Base-by-base conservation (phyloP, 2,329 filamentous ascomycete species). In the Colletotrichum higginsianum region DNA sequence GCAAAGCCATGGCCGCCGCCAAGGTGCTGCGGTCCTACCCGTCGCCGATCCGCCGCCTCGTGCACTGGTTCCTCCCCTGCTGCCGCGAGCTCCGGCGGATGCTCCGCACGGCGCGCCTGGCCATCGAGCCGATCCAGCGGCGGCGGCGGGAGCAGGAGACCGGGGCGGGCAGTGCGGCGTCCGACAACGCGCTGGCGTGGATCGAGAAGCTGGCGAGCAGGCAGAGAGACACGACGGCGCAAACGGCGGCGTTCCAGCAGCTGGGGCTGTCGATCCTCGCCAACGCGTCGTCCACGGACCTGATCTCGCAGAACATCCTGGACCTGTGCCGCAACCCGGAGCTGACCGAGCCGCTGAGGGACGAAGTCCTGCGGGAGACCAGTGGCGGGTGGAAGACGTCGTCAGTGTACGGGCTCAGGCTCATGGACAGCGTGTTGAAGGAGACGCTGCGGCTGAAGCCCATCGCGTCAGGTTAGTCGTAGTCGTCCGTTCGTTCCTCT, bases 251-350 rank as follows among this genome's bases (percentile, higher is more conserved):
- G 26, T 26, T 26, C 26, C 26, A 26, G 26, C 5, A 97, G 78
- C 86, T 94, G 35, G 87, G 98, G 11, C 95, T 96, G 0, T 89
- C 93, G 55, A 93, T 94, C 56, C 80, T 80, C 3, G 82, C 83
- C 11, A 83, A 85, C 35, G 83, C 86, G 73, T 85, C 82, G 16
- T 84, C 84, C 0, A 80, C 81, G 1, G 80, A 83, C 58, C 62
- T 79, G 15, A 42, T 81, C 0, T 78, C 79, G 4, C 80, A 84
- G n/a, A 76, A 81, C 2, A 74, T 87, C 44, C 79, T 80, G 47
- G 82, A 86, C 40, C 72, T 87, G 16, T 78, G 77, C 3, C 75
- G 77, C 4, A 75, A 84, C 53, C 81, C 82, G 0, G 82, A 86
- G 55, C 78, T 80, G 53, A 75, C 85, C 9, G 77, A 81, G 35